phyloP scores from a whole-genome alignment of 768 basidiomycete genomes.

The Lactifluus piperatus region DNA sequence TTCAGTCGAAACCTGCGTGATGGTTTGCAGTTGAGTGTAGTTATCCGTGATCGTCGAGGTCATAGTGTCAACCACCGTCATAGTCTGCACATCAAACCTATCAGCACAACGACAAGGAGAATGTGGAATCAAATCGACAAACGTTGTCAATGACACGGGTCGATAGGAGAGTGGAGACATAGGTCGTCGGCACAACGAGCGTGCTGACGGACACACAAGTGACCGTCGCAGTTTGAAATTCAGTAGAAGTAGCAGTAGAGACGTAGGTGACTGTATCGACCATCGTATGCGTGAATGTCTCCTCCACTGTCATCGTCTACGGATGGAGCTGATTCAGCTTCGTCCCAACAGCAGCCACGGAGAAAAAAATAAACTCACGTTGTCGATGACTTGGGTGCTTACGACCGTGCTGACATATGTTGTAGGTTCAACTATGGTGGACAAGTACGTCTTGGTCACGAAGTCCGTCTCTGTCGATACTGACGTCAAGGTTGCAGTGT shows the following conservation, averaged over 20 bases:
- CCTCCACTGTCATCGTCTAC: conserved; percentile 48
- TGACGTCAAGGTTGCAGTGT: conserved; percentile 35
- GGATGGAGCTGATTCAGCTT: background rate
- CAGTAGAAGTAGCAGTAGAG: conserved; percentile 43
- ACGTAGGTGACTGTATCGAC: conserved; percentile 30
- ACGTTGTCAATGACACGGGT: conserved; percentile 53
- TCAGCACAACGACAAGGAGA: background rate
- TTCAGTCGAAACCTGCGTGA: conserved; percentile 28
- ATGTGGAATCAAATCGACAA: conserved; percentile 18
- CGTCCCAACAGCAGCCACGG: background rate
- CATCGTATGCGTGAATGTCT: conserved; percentile 32
- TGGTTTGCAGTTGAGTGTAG: conserved; percentile 40
- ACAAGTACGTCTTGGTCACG: conserved; percentile 45
- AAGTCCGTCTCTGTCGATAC: conserved; percentile 48
- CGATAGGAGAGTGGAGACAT: conserved; percentile 43
- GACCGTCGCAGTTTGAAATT: conserved; percentile 36
- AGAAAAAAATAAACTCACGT: conserved; percentile 33
- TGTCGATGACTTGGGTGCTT: conserved; percentile 49
- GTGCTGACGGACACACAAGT: conserved; percentile 44
- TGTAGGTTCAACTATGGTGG: conserved; percentile 46
- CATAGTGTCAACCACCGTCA: conserved; percentile 48
- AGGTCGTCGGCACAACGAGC: conserved; percentile 46
- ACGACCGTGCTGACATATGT: conserved; percentile 49
- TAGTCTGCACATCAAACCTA: conserved; percentile 33
- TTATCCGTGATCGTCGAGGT: conserved; percentile 44